Base-by-base conservation (phyloP, 148 eudicot species). In the Chenopodium berlandieri region DNA sequence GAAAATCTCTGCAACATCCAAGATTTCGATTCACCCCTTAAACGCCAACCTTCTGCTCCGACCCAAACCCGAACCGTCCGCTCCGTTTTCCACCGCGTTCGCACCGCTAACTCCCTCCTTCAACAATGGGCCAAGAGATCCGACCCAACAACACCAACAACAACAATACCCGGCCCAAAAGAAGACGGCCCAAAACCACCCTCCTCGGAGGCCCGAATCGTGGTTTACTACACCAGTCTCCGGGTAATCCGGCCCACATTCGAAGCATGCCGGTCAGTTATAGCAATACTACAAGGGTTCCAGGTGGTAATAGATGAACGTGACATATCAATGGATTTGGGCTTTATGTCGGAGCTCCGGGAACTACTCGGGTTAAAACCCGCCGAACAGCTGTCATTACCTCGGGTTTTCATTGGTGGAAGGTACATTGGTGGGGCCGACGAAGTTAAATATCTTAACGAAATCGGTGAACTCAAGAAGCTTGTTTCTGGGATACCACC, bases 341-440 rank as follows among this genome's bases (percentile, higher is more conserved):
- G 80, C 1, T 92, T 89, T 82, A 79, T 81, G 82, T 79, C 81
- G 44, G 97, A 94, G 88, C 83, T 94, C n/a, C 82, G 80, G 44
- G 71, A 52, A 23, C 79, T 90, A 40, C 71, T 94, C 17, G 89
- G 90, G 1, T 40, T 37, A 3, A 34, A 72, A 0, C 67, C 22
- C 7, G 80, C 64, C 54, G 75, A 84, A 4, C 78, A 71, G 23
- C 50, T 89, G 75, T 67, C 82, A 9, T 37, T 94, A 54, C 98
- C 98, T 0, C 80, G 88, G 75, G 98, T 94, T 2, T 94, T 94
- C 67, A 85, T 92, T 19, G 92, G 87, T 31, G 95, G 98, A 1
- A 76, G 85, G 40, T 94, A 91, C 80, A 46, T 94, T 9, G 98
- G 98, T 34, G 97, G 97, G 4, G 95, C 90, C 12, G 97, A 94